A percentile compares a stretch with the other conserved stretches of the same genome.
These are phyloP conservation scores for Aureobasidium sp. DNA, from an alignment of 2,329 filamentous ascomycete species.

Conservation along the genomic window DNA sequence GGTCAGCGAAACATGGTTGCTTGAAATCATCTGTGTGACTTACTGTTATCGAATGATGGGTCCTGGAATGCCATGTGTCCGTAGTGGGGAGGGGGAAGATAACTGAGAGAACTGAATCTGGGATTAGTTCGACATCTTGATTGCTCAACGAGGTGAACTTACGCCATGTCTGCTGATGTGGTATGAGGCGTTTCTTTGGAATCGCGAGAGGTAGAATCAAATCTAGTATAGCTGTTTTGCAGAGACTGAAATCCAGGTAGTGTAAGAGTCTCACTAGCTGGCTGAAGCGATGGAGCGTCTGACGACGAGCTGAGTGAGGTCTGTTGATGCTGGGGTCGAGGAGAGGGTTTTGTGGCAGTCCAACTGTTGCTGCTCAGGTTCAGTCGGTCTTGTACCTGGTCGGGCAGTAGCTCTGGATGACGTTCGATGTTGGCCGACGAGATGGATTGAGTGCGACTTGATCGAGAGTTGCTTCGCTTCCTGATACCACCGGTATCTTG, in stretches of 20 bases:
- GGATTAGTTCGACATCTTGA: background rate
- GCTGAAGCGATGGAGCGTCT: background rate
- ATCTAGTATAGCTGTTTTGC: background rate
- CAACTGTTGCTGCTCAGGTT: conserved; percentile 17
- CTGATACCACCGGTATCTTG: conserved; percentile 22
- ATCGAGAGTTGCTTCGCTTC: conserved; percentile 21
- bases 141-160: background rate
- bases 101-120: conserved; percentile 24
- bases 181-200: conserved; percentile 17
- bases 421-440: conserved; percentile 23
- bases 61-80: conserved; percentile 17
- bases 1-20: background rate
- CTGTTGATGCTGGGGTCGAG: conserved; percentile 21
- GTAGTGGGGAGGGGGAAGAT: conserved; percentile 29
- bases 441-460: conserved; percentile 20
- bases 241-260: background rate
- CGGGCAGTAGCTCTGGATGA: conserved; percentile 20
- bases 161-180: conserved; percentile 28
- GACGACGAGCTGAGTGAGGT: conserved; percentile 14
- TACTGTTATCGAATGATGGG: conserved; percentile 23
- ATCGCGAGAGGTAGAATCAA: background rate
- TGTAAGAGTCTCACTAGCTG: background rate
- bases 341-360: conserved; percentile 25
- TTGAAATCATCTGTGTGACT: conserved; percentile 11
- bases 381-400: conserved; percentile 14